Evolutionary conservation across 2,329 filamentous ascomycete species (phyloP).

Genomic region (Nectriaceae sp.): DNA sequence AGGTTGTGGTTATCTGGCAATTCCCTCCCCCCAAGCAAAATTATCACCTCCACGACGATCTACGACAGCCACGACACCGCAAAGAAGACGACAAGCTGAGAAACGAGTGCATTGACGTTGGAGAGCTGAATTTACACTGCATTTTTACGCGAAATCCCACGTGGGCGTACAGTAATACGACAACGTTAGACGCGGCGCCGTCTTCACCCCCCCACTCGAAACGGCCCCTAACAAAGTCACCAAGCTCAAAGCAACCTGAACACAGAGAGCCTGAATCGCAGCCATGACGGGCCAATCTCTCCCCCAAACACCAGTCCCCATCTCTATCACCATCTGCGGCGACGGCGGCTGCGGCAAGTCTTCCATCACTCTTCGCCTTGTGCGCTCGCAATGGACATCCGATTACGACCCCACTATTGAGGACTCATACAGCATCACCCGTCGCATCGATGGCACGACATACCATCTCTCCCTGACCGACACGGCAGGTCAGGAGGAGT

Average conservation of each 20-base stretch:
- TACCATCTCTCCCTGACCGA: constrained; percentile 81
- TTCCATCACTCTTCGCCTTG: constrained; percentile 79
- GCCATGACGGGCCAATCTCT: constrained; percentile 18
- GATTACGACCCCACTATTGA: constrained; percentile 82
- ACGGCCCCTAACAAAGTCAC: not conserved
- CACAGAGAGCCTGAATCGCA: not conserved
- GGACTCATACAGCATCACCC: constrained; percentile 83
- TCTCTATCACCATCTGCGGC: constrained; percentile 81
- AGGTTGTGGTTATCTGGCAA: constrained; percentile 11
- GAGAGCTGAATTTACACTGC: too few relatives aligned
- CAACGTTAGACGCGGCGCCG: not conserved
- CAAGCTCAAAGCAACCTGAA: not conserved
- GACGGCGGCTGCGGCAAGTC: constrained; percentile 86
- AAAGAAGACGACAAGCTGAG: too few relatives aligned
- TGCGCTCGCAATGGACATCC: constrained; percentile 80
- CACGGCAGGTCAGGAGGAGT: constrained; percentile 88
- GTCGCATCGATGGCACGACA: constrained; percentile 75
- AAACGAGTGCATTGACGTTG: too few relatives aligned
- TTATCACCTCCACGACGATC: too few relatives aligned
- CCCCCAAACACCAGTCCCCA: constrained; percentile 49
- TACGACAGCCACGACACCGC: too few relatives aligned
- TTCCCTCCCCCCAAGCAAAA: too few relatives aligned
- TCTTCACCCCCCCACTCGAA: not conserved
- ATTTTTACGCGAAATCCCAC: not conserved
- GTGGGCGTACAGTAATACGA: not conserved